These are phyloP conservation scores for Cladophialophora yegresii DNA, from an alignment of 2,329 filamentous ascomycete genomes.

Conservation along the genomic window DNA sequence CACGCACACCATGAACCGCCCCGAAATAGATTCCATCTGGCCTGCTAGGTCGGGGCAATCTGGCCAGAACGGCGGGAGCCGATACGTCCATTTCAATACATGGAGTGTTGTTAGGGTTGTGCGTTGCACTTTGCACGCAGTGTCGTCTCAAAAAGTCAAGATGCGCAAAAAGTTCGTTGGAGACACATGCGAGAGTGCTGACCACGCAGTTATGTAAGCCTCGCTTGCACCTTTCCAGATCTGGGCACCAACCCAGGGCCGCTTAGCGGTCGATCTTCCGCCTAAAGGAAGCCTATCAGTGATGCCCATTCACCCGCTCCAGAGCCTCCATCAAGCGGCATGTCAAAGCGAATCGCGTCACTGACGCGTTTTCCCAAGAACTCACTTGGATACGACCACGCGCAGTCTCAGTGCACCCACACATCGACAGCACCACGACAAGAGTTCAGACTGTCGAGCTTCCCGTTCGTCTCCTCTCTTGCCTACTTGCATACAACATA, in stretches of 20 bases:
- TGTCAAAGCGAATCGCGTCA: slow-evolving; percentile 18
- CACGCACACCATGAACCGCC: slow-evolving; percentile 56
- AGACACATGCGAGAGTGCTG: neutral
- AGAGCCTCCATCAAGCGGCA: slow-evolving; percentile 4
- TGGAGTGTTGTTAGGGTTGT: neutral
- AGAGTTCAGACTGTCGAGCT: neutral
- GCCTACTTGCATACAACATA: neutral
- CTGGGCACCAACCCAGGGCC: neutral
- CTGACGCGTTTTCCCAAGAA: slow-evolving; percentile 9
- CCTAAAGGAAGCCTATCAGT: slow-evolving; percentile 10
- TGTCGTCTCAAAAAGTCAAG: neutral
- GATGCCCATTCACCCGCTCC: slow-evolving; percentile 4
- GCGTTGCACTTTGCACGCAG: neutral
- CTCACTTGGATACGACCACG: neutral
- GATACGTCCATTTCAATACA: slow-evolving; percentile 46
- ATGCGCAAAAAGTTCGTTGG: slow-evolving; percentile 3
- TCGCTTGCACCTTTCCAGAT: neutral
- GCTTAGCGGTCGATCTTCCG: slow-evolving; percentile 30
- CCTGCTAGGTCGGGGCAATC: slow-evolving; percentile 49
- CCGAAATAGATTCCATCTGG: slow-evolving; percentile 46
- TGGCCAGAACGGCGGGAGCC: slow-evolving; percentile 48
- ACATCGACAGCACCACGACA: neutral
- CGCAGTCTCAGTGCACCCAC: neutral
- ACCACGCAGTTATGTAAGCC: neutral
- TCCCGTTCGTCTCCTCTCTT: neutral